A percentile compares a stretch with the other conserved stretches of the same genome.
phyloP scores from a whole-genome alignment of 345 rosid genomes.

The Arabidopsis arenosa region DNA sequence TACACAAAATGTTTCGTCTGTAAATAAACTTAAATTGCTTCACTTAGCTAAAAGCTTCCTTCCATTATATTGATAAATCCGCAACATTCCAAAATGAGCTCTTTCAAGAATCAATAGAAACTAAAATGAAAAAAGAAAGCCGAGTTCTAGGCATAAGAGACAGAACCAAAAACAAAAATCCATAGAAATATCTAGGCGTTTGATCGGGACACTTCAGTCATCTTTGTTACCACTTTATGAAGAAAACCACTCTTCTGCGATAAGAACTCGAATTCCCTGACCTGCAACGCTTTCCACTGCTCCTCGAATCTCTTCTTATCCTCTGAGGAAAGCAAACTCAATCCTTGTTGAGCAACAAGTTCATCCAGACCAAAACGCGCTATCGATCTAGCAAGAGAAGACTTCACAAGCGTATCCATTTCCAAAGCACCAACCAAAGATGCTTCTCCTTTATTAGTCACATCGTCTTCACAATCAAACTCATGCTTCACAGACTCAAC shows the following conservation, averaged over 20 bases:
- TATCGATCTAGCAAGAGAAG: slow-evolving; percentile 28
- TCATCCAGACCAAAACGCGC: slow-evolving; percentile 41
- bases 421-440: background rate
- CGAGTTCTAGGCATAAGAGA: slow-evolving; percentile 15
- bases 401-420: slow-evolving; percentile 1
- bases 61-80: slow-evolving; percentile 29
- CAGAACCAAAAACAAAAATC: background rate
- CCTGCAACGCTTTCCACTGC: slow-evolving; percentile 38
- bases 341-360: slow-evolving; percentile 36
- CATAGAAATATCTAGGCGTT: slow-evolving; percentile 1
- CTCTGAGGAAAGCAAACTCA: slow-evolving; percentile 24
- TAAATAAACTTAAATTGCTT: slow-evolving; percentile 2
- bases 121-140: background rate
- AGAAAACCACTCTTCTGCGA: slow-evolving; percentile 38
- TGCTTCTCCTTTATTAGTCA: slow-evolving; percentile 4
- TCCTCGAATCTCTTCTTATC: slow-evolving; percentile 43
- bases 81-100: slow-evolving; percentile 35
- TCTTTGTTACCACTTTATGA: slow-evolving; percentile 30
- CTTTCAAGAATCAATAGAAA: slow-evolving; percentile 22
- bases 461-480: slow-evolving; percentile 12
- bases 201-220: slow-evolving; percentile 29
- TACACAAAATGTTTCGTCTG: background rate
- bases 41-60: slow-evolving; percentile 9
- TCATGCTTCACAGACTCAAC: slow-evolving; percentile 31
- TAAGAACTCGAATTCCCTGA: slow-evolving; percentile 27